These are phyloP conservation scores for Quercus alba DNA, from an alignment of 306 rosid species.

Conservation along the genomic window DNA sequence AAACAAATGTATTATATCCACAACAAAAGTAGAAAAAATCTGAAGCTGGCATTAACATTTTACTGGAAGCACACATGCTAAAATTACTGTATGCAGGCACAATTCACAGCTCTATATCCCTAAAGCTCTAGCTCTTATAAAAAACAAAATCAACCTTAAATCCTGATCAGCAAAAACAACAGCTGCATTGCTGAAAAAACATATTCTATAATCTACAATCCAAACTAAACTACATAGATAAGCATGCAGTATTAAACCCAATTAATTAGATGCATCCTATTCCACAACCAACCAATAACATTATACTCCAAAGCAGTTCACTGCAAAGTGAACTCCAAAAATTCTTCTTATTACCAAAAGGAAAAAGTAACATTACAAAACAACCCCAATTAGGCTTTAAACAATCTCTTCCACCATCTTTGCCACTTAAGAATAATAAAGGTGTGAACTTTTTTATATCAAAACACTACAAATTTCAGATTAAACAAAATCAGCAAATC, in stretches of 20 bases:
- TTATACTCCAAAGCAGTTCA: neutral
- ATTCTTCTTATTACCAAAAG: neutral
- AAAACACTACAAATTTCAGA: neutral
- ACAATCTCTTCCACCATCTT: neutral
- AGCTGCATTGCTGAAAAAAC: neutral
- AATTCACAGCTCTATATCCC: neutral
- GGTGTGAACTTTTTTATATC: neutral
- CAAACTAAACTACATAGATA: neutral
- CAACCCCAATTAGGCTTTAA: conserved; percentile 4
- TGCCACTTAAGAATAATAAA: neutral
- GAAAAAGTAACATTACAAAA: neutral
- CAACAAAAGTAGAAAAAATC: neutral
- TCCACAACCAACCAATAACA: neutral
- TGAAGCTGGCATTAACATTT: neutral
- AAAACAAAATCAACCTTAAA: neutral
- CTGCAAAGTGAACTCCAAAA: conserved; percentile 6
- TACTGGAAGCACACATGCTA: neutral
- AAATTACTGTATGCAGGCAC: neutral
- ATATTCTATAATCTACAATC: neutral
- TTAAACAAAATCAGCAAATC: neutral
- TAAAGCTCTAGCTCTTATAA: neutral
- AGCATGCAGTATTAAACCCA: neutral
- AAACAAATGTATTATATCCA: neutral
- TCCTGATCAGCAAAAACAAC: neutral
- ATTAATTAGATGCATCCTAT: neutral